Evolutionary conservation across 768 basidiomycete genomes (phyloP).

Genomic region (Cystofilobasidium ferigula): DNA sequence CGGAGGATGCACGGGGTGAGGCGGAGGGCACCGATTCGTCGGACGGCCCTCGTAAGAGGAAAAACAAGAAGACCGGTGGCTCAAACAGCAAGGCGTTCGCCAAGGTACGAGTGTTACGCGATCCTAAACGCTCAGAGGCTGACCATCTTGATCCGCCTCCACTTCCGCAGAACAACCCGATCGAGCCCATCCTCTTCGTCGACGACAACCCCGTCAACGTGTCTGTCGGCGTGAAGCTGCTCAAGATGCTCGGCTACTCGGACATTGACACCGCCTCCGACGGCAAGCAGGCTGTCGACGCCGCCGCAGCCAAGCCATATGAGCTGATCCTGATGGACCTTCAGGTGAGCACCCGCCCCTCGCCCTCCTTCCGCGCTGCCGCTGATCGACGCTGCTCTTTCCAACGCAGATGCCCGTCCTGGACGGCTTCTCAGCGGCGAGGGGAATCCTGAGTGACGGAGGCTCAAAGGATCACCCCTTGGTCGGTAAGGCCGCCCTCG

Average conservation of each 20-base stretch:
- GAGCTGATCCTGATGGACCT: neutral
- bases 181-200: neutral
- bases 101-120: too few relatives aligned
- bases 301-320: neutral
- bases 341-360: neutral
- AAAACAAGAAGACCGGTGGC: neutral
- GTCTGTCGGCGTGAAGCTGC: neutral
- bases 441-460: neutral
- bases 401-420: neutral
- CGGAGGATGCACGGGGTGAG: neutral
- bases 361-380: too few relatives aligned
- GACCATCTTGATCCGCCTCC: too few relatives aligned
- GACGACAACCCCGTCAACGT: neutral
- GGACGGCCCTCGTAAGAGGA: neutral
- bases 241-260: neutral
- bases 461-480: neutral
- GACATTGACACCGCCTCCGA: neutral
- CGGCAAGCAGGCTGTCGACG: slow-evolving; percentile 1
- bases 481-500: too few relatives aligned
- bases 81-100: neutral
- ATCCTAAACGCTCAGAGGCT: too few relatives aligned
- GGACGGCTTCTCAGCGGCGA: neutral
- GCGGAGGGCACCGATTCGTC: too few relatives aligned
- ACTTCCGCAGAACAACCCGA: too few relatives aligned
- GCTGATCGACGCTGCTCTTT: neutral